phyloP scores from a whole-genome alignment of 75 land plant genomes.

The Cunninghamia lanceolata region DNA sequence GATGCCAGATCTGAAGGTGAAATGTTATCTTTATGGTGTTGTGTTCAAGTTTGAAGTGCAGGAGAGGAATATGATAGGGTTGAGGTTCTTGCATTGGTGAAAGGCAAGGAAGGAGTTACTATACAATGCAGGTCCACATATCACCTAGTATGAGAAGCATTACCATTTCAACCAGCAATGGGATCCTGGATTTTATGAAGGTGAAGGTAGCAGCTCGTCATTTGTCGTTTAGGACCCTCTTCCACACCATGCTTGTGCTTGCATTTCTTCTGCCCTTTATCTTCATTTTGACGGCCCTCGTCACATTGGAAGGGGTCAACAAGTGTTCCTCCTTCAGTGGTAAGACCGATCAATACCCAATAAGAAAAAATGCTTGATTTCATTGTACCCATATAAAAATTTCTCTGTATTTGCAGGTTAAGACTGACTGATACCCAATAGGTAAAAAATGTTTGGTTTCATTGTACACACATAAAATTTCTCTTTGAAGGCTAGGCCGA shows the following conservation, averaged over 20 bases:
- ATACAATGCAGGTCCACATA: slow-evolving; percentile 77
- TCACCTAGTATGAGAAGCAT: slow-evolving; percentile 98
- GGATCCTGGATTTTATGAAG: slow-evolving; percentile 83
- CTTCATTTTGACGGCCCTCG: slow-evolving; percentile 82
- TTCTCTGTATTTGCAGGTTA: neutral
- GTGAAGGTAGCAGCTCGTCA: slow-evolving; percentile 79
- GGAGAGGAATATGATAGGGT: neutral
- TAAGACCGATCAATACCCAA: neutral
- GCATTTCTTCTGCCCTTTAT: slow-evolving; percentile 83
- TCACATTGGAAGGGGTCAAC: slow-evolving; percentile 70
- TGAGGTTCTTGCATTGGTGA: neutral
- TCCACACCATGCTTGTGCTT: slow-evolving; percentile 67
- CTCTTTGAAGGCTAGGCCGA: neutral
- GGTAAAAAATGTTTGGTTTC: neutral
- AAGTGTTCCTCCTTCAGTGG: slow-evolving; percentile 83
- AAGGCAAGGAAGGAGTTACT: neutral
- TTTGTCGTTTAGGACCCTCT: slow-evolving; percentile 75
- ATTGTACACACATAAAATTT: neutral
- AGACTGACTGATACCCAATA: neutral
- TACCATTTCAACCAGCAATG: slow-evolving; percentile 78
- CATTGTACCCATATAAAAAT: neutral
- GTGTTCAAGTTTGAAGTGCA: neutral
- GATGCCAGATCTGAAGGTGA: neutral
- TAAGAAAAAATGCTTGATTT: neutral
- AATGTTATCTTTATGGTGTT: neutral